Conservation (phyloP, 225 moss, liverwort and hornwort genomes). For the Anthoceros angustus region DNA sequence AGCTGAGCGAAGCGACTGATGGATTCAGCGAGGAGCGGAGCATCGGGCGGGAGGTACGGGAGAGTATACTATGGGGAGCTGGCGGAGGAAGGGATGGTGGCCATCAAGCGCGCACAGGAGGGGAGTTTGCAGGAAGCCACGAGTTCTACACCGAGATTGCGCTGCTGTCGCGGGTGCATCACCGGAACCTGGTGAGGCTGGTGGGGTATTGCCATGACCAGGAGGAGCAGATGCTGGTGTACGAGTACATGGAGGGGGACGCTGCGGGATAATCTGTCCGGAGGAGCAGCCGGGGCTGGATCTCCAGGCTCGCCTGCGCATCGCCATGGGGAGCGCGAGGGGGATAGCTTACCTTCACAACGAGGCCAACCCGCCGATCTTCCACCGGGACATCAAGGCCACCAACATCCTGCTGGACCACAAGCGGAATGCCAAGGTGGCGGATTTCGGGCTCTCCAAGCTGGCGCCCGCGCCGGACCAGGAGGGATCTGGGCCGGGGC, state of each 20-base stretch:
- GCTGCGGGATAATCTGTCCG: constrained; percentile 33
- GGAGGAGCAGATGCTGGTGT: constrained; percentile 83
- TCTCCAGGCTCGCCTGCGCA: constrained; percentile 9
- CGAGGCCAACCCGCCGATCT: neutral
- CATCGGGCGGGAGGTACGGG: constrained; percentile 57
- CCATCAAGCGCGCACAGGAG: constrained; percentile 47
- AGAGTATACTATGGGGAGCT: constrained; percentile 40
- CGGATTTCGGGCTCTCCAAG: constrained; percentile 11
- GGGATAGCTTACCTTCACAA: constrained; percentile 7
- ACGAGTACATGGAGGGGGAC: constrained; percentile 50
- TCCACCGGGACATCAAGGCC: constrained; percentile 2
- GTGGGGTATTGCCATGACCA: constrained; percentile 51
- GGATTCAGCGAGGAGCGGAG: constrained; percentile 25
- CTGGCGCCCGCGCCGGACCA: constrained; percentile 10
- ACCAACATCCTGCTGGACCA: constrained; percentile 8
- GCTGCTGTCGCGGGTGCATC: constrained; percentile 53
- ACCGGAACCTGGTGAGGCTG: constrained; percentile 44
- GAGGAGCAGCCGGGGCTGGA: constrained; percentile 5
- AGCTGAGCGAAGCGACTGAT: constrained; percentile 29
- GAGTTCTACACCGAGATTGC: constrained; percentile 72
- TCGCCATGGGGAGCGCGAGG: constrained; percentile 14
- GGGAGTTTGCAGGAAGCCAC: constrained; percentile 37
- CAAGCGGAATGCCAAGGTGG: constrained; percentile 8
- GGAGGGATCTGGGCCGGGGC: constrained; percentile 5
- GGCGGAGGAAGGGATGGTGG: constrained; percentile 23